Conservation (phyloP, 768 basidiomycete genomes). For the Chlorophyllum brunneum region DNA sequence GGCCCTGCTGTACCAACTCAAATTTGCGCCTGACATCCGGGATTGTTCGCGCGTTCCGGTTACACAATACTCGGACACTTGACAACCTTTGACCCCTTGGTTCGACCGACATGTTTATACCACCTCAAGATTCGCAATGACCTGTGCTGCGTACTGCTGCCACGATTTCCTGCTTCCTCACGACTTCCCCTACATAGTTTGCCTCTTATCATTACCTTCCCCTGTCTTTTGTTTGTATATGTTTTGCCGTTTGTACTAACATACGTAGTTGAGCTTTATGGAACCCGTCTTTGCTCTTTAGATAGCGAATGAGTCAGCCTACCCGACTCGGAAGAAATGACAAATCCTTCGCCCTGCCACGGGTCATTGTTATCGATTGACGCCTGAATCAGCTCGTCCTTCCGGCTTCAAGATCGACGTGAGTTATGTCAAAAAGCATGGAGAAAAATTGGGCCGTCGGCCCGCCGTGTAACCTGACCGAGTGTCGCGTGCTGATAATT, state of each 20-base stretch:
- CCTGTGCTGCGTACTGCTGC: no score
- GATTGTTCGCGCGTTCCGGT: not conserved
- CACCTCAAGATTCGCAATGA: slow-evolving; percentile 1
- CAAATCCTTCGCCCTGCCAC: no score
- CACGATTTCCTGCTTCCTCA: not conserved
- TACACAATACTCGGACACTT: not conserved
- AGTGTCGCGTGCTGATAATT: no score
- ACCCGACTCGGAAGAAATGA: not conserved
- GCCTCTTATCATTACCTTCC: not conserved
- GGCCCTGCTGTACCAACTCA: slow-evolving; percentile 29
- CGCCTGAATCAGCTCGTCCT: no score
- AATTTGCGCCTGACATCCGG: slow-evolving; percentile 20
- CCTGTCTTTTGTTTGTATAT: not conserved
- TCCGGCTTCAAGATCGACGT: no score
- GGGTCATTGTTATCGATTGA: no score
- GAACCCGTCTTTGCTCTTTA: not conserved
- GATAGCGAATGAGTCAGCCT: not conserved
- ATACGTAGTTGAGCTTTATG: slow-evolving; percentile 4
- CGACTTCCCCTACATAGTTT: not conserved
- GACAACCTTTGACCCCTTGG: not conserved
- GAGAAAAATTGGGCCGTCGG: no score
- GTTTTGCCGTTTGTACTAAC: slow-evolving; percentile 6
- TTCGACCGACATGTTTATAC: slow-evolving; percentile 3
- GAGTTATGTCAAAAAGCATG: no score
- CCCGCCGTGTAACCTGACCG: no score